A percentile compares a stretch with the other conserved stretches of the same genome.
Conservation (phyloP, 495 filamentous ascomycete species). For the Aspergillus funiculosus region DNA sequence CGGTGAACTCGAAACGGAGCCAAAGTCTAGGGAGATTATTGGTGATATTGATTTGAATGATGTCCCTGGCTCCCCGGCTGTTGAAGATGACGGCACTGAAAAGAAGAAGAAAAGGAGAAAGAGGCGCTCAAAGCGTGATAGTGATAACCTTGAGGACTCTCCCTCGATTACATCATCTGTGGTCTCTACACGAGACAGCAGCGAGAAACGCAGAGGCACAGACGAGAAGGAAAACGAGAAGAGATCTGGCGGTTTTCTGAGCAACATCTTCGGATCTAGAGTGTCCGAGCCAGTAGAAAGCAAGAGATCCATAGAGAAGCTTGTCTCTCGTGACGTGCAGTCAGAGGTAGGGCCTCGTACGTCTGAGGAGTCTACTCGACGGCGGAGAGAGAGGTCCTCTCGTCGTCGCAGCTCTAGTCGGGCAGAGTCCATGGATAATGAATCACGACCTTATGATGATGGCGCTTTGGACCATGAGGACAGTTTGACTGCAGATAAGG, state of each 20-base stretch:
- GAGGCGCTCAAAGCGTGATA: constrained; percentile 30
- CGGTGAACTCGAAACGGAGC: constrained; percentile 16
- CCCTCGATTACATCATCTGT: constrained; percentile 34
- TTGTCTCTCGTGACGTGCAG: constrained; percentile 31
- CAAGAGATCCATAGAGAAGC: constrained; percentile 31
- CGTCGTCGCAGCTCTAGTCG: constrained; percentile 33
- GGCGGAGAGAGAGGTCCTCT: constrained; percentile 41
- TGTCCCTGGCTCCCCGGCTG: constrained; percentile 5
- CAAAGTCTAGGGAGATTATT: constrained; percentile 20
- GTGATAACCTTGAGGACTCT: constrained; percentile 31
- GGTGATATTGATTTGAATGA: constrained; percentile 24
- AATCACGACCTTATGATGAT: constrained; percentile 9
- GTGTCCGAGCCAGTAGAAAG: constrained; percentile 31
- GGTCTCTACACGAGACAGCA: constrained; percentile 25
- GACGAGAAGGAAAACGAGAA: constrained; percentile 31
- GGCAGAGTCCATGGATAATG: constrained; percentile 25
- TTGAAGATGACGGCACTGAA: constrained; percentile 15
- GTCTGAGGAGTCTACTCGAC: constrained; percentile 36
- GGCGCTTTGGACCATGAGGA: constrained; percentile 19
- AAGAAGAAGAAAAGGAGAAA: constrained; percentile 26
- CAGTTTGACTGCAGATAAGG: constrained; percentile 17
- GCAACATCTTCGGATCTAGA: constrained; percentile 36
- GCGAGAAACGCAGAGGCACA: constrained; percentile 26
- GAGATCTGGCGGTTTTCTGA: constrained; percentile 32
- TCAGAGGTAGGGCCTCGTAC: constrained; percentile 30